Percentiles rank a stretch among this genome's conserved stretches.
Conservation (phyloP, 768 basidiomycete genomes). For the Suillus decipiens region DNA sequence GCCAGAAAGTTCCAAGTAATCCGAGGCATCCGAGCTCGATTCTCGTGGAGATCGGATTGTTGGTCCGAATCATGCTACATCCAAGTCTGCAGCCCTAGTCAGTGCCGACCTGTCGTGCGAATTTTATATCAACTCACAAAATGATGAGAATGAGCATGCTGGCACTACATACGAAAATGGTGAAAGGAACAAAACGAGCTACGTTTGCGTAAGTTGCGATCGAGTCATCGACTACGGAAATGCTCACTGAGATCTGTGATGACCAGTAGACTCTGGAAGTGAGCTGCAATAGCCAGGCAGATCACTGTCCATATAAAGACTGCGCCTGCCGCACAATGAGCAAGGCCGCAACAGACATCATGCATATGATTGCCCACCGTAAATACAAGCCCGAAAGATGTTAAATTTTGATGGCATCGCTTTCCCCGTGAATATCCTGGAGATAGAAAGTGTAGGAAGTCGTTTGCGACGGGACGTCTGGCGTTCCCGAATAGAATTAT, state of each 20-base stretch:
- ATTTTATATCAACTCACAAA: slow-evolving; percentile 50
- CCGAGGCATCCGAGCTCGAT: slow-evolving; percentile 74
- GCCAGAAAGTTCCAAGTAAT: slow-evolving; percentile 75
- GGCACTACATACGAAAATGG: slow-evolving; percentile 75
- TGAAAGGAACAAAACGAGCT: slow-evolving; percentile 89
- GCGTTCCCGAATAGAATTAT: slow-evolving; percentile 22
- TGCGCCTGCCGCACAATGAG: slow-evolving; percentile 42
- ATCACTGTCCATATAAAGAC: slow-evolving; percentile 77
- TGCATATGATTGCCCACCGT: slow-evolving; percentile 47
- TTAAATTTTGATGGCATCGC: slow-evolving; percentile 75
- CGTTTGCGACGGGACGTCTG: slow-evolving; percentile 38
- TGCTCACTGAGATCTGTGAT: slow-evolving; percentile 79
- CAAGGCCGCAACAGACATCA: slow-evolving; percentile 9
- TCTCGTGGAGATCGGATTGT: slow-evolving; percentile 79
- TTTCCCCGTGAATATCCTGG: slow-evolving; percentile 32
- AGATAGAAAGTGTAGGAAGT: slow-evolving; percentile 30
- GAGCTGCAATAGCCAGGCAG: slow-evolving; percentile 76
- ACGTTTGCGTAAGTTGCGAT: slow-evolving; percentile 11
- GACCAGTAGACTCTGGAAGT: slow-evolving; percentile 70
- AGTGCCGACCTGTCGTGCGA: neutral
- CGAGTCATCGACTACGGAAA: neutral
- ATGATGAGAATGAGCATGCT: slow-evolving; percentile 67
- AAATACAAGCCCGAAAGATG: slow-evolving; percentile 64
- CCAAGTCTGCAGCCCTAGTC: slow-evolving; percentile 47
- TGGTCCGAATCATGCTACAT: slow-evolving; percentile 61